These are phyloP conservation scores for Boletus barrowsii DNA, from an alignment of 768 basidiomycete genomes.

Conservation along the genomic window DNA sequence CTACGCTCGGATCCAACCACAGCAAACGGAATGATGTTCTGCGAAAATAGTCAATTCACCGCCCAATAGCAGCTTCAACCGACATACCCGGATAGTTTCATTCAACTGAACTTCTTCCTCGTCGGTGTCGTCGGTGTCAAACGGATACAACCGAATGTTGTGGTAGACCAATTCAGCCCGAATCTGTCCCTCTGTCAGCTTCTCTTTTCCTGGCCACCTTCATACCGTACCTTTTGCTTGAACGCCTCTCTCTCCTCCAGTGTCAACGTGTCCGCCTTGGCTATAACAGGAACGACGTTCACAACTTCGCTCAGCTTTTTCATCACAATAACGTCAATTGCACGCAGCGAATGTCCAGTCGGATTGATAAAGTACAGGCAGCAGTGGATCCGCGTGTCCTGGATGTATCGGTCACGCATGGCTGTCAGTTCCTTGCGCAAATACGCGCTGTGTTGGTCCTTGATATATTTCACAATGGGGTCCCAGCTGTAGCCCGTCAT, in stretches of 20 bases:
- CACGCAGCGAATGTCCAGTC: conserved; percentile 93
- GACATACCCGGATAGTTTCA: conserved; percentile 79
- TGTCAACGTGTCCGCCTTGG: conserved; percentile 94
- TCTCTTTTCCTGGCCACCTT: not conserved
- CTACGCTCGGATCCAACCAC: conserved; percentile 96
- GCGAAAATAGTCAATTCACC: conserved; percentile 3
- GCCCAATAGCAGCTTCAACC: not conserved
- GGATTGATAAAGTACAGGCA: conserved; percentile 98
- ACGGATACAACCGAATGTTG: conserved; percentile 94
- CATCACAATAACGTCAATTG: conserved; percentile 98
- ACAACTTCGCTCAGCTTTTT: conserved; percentile 99
- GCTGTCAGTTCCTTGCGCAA: conserved; percentile 98
- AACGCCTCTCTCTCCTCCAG: conserved; percentile 89
- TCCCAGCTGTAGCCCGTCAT: conserved; percentile 73
- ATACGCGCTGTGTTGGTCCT: conserved; percentile 98
- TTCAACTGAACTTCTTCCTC: conserved; percentile 91
- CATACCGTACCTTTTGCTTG: conserved; percentile 74
- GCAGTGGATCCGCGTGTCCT: conserved; percentile 98
- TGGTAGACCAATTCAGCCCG: conserved; percentile 88
- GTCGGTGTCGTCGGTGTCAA: conserved; percentile 94
- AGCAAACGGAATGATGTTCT: conserved; percentile 96
- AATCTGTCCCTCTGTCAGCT: conserved; percentile 53
- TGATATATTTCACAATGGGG: conserved; percentile 98
- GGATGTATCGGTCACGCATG: conserved; percentile 97
- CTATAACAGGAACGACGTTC: conserved; percentile 99